Conservation (phyloP, 441 rosid species). For the Capsella rubella region DNA sequence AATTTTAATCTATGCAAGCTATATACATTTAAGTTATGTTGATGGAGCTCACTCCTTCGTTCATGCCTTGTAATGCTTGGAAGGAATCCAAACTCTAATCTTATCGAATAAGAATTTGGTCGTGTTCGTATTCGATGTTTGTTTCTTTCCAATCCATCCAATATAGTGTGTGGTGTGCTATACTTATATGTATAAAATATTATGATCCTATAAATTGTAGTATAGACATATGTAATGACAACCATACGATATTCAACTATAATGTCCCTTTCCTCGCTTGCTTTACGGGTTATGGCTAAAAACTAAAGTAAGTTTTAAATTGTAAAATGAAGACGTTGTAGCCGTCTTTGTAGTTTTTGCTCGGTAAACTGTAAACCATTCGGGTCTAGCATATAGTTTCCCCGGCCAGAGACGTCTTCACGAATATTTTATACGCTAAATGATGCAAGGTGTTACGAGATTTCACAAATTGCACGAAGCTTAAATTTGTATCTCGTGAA, state of each 20-base stretch:
- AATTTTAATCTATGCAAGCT: neutral
- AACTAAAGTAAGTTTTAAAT: no score
- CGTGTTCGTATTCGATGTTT: neutral
- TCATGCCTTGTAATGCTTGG: neutral
- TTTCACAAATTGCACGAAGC: neutral
- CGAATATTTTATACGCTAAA: no score
- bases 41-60: neutral
- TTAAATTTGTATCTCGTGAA: neutral
- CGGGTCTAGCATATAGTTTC: no score
- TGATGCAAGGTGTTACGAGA: no score
- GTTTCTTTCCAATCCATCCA: neutral
- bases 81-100: neutral
- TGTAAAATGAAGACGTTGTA: no score
- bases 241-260: neutral
- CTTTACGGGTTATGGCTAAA: neutral
- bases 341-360: no score
- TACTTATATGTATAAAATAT: no score
- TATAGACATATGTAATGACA: neutral
- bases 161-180: neutral
- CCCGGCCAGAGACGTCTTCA: no score
- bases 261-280: neutral
- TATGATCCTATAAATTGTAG: no score
- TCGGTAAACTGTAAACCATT: no score
- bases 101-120: neutral
- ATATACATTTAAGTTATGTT: neutral